Base-by-base conservation (phyloP, 495 filamentous ascomycete species). In the Aspergillus sparsus region DNA sequence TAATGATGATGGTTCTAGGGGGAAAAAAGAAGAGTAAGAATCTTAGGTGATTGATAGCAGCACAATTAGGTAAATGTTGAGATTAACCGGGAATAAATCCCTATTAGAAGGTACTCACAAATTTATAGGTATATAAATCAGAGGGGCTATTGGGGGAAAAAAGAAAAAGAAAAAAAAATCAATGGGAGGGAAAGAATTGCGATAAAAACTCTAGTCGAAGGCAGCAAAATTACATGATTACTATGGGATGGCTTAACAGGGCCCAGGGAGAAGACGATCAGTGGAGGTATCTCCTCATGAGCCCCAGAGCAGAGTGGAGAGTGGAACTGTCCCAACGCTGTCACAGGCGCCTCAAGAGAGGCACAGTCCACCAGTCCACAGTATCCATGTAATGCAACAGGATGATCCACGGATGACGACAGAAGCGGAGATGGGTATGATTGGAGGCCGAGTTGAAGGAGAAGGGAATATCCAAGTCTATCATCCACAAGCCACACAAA, bases 161-260 rank as follows among this genome's bases (percentile, higher is more conserved):
- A 33, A 34, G 13, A 49, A 6, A 10, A 11, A 15, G 34, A 8
- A 11, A 18, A 33, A 49, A 45, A 51, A 55, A 12, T 21, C 44
- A 31, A 32, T 16, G 53, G 53, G 37, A n/a, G 53, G 50, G 53
- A 54, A 57, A 34, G 49, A 37, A 57, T 54, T 53, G 41, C 41
- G 50, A 15, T 58, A 34, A 31, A 54, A 9, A 18, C 35, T 44
- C 34, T 9, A 27, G 51, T 46, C 31, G 52, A 55, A 68, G 65
- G 65, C 62, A 65, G 60, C 62, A 59, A 31, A 67, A 67, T 67
- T 58, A 49, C 58, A 60, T 58, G 57, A 56, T 60, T 58, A 27
- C 3, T 27, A 27, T 27, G 21, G 21, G 21, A 27, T 27, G 21
- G 21, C 21, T 27, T 27, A 27, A 33, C 12, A 52, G 52, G 63